A percentile compares a stretch with the other conserved stretches of the same genome.
Evolutionary conservation across 2,329 filamentous ascomycete species (phyloP).

Genomic region (Trichoderma asperellum): DNA sequence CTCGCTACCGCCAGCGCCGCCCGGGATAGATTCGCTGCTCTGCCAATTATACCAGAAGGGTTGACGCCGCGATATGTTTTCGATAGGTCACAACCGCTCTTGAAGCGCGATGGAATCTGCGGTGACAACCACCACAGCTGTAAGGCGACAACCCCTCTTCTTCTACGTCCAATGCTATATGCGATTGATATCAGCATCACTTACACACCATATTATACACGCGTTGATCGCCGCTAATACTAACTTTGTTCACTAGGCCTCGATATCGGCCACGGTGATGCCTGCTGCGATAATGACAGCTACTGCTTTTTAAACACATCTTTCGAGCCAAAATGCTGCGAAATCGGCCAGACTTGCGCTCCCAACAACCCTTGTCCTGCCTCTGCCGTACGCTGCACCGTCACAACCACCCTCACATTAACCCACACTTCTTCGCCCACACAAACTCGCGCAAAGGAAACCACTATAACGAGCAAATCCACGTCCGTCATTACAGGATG

Average conservation of each 20-base stretch:
- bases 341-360: slow-evolving; percentile 48
- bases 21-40: slow-evolving; percentile 33
- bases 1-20: slow-evolving; percentile 21
- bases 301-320: slow-evolving; percentile 51
- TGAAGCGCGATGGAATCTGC: slow-evolving; percentile 38
- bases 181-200: neutral
- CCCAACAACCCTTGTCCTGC: slow-evolving; percentile 43
- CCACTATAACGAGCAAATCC: slow-evolving; percentile 33
- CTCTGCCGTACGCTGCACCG: slow-evolving; percentile 42
- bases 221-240: neutral
- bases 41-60: slow-evolving; percentile 35
- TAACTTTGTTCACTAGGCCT: slow-evolving; percentile 41
- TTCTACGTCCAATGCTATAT: neutral
- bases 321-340: slow-evolving; percentile 47
- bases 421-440: neutral
- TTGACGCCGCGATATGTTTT: slow-evolving; percentile 40
- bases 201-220: neutral
- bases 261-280: slow-evolving; percentile 44
- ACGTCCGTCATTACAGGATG: slow-evolving; percentile 41
- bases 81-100: slow-evolving; percentile 37
- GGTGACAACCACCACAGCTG: slow-evolving; percentile 39
- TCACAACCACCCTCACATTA: slow-evolving; percentile 35
- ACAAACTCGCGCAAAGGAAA: neutral
- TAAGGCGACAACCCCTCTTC: slow-evolving; percentile 35
- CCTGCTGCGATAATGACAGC: slow-evolving; percentile 49